A percentile compares a stretch with the other conserved stretches of the same genome.
These are phyloP conservation scores for Rhizopus arrhizus DNA, from an alignment of 371 early-diverging fungal genomes.

Conservation along the genomic window DNA sequence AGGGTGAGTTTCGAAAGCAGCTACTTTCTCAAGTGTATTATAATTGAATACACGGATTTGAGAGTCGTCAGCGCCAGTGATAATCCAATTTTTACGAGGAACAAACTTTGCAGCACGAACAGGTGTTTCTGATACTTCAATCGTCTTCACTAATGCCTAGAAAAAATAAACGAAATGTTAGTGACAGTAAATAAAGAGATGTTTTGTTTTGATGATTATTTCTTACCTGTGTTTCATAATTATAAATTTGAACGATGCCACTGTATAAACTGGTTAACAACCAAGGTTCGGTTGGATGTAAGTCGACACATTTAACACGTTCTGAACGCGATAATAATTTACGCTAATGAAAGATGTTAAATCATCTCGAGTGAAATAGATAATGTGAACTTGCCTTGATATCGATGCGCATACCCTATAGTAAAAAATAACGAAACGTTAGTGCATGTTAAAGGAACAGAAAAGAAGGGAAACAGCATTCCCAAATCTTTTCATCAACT, in stretches of 20 bases:
- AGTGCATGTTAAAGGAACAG: neutral
- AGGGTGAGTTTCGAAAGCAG: slow-evolving; percentile 95
- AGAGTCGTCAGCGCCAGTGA: slow-evolving; percentile 98
- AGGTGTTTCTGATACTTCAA: slow-evolving; percentile 92
- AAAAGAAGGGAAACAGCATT: neutral
- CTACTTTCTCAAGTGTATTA: slow-evolving; percentile 96
- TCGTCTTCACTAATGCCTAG: slow-evolving; percentile 92
- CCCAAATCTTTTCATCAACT: too few species aligned
- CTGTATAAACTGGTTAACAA: slow-evolving; percentile 96
- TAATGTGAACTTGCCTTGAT: slow-evolving; percentile 54
- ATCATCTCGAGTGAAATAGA: neutral
- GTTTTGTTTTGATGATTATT: neutral
- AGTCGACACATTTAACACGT: slow-evolving; percentile 97
- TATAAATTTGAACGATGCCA: slow-evolving; percentile 97
- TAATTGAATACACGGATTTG: slow-evolving; percentile 98
- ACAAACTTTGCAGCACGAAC: slow-evolving; percentile 97
- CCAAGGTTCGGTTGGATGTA: slow-evolving; percentile 99
- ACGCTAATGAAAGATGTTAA: slow-evolving; percentile 44
- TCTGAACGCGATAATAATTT: slow-evolving; percentile 86
- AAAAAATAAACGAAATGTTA: slow-evolving; percentile 7
- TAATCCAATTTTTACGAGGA: slow-evolving; percentile 95
- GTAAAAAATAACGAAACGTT: neutral
- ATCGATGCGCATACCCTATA: slow-evolving; percentile 68
- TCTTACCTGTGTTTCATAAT: slow-evolving; percentile 95
- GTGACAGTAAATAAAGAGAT: neutral